Evolutionary conservation across 768 basidiomycete species (phyloP), one percentile per base, ranked within the genome.

Genomic region (Strobilomyces confusus): DNA sequence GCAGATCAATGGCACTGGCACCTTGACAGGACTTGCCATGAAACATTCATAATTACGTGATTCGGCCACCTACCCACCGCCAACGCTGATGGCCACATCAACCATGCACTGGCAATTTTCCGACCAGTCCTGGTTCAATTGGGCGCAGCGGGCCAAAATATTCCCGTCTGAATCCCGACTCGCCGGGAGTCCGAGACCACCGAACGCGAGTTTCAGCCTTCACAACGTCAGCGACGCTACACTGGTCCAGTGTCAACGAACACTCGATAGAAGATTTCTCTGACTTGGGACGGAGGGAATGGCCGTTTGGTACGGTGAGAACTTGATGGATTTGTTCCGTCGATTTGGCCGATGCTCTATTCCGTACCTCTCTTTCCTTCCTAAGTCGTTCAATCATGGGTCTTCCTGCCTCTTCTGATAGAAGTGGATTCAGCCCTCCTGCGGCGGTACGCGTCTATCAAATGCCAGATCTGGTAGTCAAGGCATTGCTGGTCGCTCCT

Each of bases 381-480:
- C 43, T 9, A 20, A 13, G 34, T n/a, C 23, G 34, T 13, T 25
- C 30, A 32, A 17, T 8, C 29, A n/a, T 7, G 23, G n/a, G 29
- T 37, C 23, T 34, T 26, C 29, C 26, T 13, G 13, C 26, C 40
- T 9, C n/a, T 38, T 34, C 26, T 30, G 33, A 19, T 23, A 14
- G 14, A 23, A 15, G 13, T 9, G 32, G 32, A 23, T 42, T 33
- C 25, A n/a, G 38, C 44, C 20, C 15, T 42, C 23, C 30, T 5
- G 13, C 15, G 41, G 33, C 25, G 43, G 25, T 8, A n/a, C 14
- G 17, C n/a, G 26, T 29, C 14, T 7, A 26, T 36, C 15, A 34
- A 34, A 49, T 37, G 22, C 17, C 45, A 43, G 50, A 58, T 48
- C 59, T 49, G 25, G 60, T 56, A 63, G 60, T 54, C 52, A 63